Evolutionary conservation across 2,329 filamentous ascomycete genomes (phyloP).

Genomic region (Pseudogymnoascus sp.): DNA sequence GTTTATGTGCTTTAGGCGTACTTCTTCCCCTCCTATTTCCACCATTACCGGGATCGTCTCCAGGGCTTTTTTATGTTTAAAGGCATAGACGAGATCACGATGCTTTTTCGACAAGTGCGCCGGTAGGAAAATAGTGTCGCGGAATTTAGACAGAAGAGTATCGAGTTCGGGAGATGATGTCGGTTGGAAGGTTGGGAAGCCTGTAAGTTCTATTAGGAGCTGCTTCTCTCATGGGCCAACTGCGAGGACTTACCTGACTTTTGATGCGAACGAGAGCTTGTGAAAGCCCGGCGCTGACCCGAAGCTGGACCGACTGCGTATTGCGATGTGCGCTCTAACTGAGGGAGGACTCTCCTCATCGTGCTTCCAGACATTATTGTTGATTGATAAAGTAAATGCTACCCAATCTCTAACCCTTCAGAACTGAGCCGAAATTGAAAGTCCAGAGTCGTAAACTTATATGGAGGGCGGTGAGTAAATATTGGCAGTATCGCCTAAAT

Average conservation of each 20-base stretch:
- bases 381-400: neutral
- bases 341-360: slow-evolving; percentile 3
- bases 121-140: slow-evolving; percentile 54
- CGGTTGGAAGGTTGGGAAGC: slow-evolving; percentile 34
- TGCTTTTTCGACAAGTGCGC: slow-evolving; percentile 46
- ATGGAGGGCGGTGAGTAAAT: slow-evolving; percentile 1
- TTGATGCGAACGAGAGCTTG: slow-evolving; percentile 21
- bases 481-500: slow-evolving; percentile 2
- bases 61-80: slow-evolving; percentile 40
- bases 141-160: slow-evolving; percentile 42
- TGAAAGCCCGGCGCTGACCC: slow-evolving; percentile 21
- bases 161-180: slow-evolving; percentile 49
- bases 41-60: slow-evolving; percentile 48
- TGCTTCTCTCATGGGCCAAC: too few relatives aligned
- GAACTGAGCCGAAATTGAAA: slow-evolving; percentile 1
- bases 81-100: slow-evolving; percentile 44
- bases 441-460: slow-evolving; percentile 3
- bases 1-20: slow-evolving; percentile 25
- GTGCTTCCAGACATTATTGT: slow-evolving; percentile 6
- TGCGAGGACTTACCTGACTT: slow-evolving; percentile 20
- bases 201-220: slow-evolving; percentile 8
- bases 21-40: slow-evolving; percentile 46
- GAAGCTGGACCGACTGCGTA: neutral
- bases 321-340: neutral
- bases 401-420: neutral